Evolutionary conservation across 805 yeast species (phyloP).

Genomic region (Teunomyces funiuensis): DNA sequence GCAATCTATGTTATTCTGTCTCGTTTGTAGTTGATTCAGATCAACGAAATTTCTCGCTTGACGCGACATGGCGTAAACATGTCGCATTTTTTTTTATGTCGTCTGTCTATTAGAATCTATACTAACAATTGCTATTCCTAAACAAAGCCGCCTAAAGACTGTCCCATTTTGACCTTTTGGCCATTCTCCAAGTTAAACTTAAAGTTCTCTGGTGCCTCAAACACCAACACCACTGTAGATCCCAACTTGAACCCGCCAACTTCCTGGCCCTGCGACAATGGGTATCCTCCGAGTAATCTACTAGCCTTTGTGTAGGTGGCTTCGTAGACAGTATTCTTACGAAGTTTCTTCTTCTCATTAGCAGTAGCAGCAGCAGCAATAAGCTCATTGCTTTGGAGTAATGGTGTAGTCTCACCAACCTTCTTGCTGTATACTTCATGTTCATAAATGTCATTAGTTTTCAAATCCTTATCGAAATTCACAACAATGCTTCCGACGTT

Average conservation of each 20-base stretch:
- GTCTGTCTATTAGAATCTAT: neutral
- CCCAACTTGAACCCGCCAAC: constrained; percentile 98
- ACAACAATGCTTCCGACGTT: constrained; percentile 94
- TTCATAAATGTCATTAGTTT: constrained; percentile 75
- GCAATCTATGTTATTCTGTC: neutral
- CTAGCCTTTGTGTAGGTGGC: constrained; percentile 88
- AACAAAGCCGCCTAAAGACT: constrained; percentile 59
- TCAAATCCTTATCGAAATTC: constrained; percentile 86
- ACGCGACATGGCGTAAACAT: neutral
- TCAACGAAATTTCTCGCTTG: constrained; percentile 6
- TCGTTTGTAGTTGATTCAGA: constrained; percentile 2
- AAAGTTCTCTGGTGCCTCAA: constrained; percentile 89
- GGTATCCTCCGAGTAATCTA: constrained; percentile 75
- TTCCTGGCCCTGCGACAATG: constrained; percentile 87
- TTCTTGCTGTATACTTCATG: constrained; percentile 33
- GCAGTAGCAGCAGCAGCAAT: constrained; percentile 9
- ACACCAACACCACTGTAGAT: constrained; percentile 92
- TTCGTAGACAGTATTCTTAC: constrained; percentile 85
- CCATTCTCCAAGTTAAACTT: constrained; percentile 68
- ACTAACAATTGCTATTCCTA: constrained; percentile 3
- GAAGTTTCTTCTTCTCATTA: constrained; percentile 37
- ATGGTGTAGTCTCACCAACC: constrained; percentile 31
- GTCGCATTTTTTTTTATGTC: neutral
- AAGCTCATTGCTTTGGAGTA: constrained; percentile 9
- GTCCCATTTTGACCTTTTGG: constrained; percentile 84